A percentile compares a stretch with the other conserved stretches of the same genome.
phyloP scores from a whole-genome alignment of 176 grass and related monocot genomes.

The Musa schizocarpa region DNA sequence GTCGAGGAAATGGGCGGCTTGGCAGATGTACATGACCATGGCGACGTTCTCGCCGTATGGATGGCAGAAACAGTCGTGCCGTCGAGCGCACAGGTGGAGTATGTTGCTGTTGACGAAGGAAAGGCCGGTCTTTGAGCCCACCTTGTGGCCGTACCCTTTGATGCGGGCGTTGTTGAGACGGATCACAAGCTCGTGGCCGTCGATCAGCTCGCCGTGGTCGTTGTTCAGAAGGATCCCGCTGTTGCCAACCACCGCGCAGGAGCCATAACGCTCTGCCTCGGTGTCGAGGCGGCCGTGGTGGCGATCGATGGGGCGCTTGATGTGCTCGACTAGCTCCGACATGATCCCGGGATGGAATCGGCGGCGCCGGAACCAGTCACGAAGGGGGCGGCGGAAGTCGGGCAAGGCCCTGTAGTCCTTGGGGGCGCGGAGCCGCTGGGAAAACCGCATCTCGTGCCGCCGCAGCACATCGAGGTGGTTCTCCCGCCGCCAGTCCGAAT shows the following conservation, averaged over 20 bases:
- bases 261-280: neutral
- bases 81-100: constrained; percentile 1
- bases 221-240: constrained; percentile 11
- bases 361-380: constrained; percentile 4
- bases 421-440: neutral
- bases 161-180: constrained; percentile 4
- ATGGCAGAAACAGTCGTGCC: constrained; percentile 4
- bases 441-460: too few species aligned
- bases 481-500: constrained; percentile 1
- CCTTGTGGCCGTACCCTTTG: neutral
- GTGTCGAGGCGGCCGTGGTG: neutral
- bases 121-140: constrained; percentile 9
- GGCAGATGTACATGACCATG: constrained; percentile 13
- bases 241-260: constrained; percentile 7
- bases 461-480: neutral
- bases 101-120: constrained; percentile 16
- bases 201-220: constrained; percentile 7
- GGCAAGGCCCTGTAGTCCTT: neutral
- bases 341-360: constrained; percentile 1
- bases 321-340: neutral
- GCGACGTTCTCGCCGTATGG: constrained; percentile 8
- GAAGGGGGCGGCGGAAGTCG: constrained; percentile 3
- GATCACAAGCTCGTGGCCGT: constrained; percentile 5
- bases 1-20: constrained; percentile 6
- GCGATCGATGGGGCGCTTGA: constrained; percentile 7